phyloP scores from a whole-genome alignment of 495 filamentous ascomycete species.

The Penicillium coffeae region DNA sequence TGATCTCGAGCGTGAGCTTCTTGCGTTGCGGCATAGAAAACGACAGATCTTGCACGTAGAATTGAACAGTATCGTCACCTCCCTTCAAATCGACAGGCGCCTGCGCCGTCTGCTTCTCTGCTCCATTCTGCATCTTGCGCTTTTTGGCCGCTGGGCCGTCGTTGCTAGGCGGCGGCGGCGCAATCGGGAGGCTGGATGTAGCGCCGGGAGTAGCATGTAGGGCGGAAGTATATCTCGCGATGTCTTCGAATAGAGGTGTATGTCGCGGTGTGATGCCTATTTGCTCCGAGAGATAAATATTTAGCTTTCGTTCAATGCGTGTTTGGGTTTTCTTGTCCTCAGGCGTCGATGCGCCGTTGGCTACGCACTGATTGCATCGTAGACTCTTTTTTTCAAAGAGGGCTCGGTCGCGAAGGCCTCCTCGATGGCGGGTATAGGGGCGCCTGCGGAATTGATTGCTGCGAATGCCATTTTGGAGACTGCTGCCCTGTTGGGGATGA shows the following conservation, averaged over 20 bases:
- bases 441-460: slow-evolving; percentile 34
- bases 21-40: slow-evolving; percentile 83
- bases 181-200: slow-evolving; percentile 20
- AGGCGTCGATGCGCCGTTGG: slow-evolving; percentile 16
- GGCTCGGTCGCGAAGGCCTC: slow-evolving; percentile 44
- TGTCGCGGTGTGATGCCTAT: slow-evolving; percentile 39
- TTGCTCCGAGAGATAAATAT: slow-evolving; percentile 7
- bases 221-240: slow-evolving; percentile 44
- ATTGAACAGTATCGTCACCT: slow-evolving; percentile 32
- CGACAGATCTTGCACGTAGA: slow-evolving; percentile 67
- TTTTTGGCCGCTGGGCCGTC: slow-evolving; percentile 49
- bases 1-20: slow-evolving; percentile 79
- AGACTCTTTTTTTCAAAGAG: slow-evolving; percentile 43
- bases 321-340: slow-evolving; percentile 1
- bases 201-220: slow-evolving; percentile 38
- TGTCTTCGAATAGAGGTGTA: slow-evolving; percentile 43
- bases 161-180: slow-evolving; percentile 15
- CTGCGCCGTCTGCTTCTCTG: slow-evolving; percentile 35
- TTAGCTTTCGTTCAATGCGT: slow-evolving; percentile 5
- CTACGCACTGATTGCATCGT: slow-evolving; percentile 48
- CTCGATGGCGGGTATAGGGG: slow-evolving; percentile 36
- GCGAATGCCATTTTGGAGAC: slow-evolving; percentile 41
- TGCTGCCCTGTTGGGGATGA: slow-evolving; percentile 10
- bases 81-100: slow-evolving; percentile 40
- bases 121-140: slow-evolving; percentile 52